phyloP scores from a whole-genome alignment of 257 asterid genomes.

The Salvia miltiorrhiza region DNA sequence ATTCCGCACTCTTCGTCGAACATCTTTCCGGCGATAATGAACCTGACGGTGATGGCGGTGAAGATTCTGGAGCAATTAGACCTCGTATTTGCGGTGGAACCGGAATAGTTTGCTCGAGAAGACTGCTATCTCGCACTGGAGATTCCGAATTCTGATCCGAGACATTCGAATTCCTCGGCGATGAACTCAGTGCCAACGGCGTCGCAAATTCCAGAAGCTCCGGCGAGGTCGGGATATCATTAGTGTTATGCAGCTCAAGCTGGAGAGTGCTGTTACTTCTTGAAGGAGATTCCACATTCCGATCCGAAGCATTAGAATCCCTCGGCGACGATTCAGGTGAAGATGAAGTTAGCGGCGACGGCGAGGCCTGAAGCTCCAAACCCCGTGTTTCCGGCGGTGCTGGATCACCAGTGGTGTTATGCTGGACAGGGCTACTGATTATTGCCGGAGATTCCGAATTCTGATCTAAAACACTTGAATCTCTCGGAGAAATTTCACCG shows the following conservation, averaged over 20 bases:
- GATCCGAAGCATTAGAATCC: conserved; percentile 17
- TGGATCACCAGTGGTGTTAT: not conserved
- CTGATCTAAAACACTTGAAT: conserved; percentile 12
- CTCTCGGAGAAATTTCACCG: conserved; percentile 10
- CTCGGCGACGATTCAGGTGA: conserved; percentile 19
- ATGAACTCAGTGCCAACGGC: conserved; percentile 5
- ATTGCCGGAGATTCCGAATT: conserved; percentile 1
- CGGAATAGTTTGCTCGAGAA: not conserved
- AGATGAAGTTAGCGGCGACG: not conserved
- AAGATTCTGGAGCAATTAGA: conserved; percentile 9
- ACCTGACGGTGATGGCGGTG: not conserved
- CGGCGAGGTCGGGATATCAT: not conserved
- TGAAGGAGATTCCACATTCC: conserved; percentile 9
- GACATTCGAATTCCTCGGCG: conserved; percentile 13
- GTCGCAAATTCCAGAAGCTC: conserved; percentile 2
- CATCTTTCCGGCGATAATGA: conserved; percentile 8
- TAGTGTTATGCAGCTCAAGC: not conserved
- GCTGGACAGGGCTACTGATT: not conserved
- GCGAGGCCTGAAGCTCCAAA: conserved; percentile 9
- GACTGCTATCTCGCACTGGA: not conserved
- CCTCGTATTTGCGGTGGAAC: not conserved
- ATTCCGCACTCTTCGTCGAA: conserved; percentile 3
- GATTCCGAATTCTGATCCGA: conserved; percentile 14
- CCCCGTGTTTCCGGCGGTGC: not conserved
- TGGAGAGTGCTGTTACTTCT: conserved; percentile 7